phyloP scores from a whole-genome alignment of 1,284 basidiomycete genomes.

The Exobasidium cylindrosporum region DNA sequence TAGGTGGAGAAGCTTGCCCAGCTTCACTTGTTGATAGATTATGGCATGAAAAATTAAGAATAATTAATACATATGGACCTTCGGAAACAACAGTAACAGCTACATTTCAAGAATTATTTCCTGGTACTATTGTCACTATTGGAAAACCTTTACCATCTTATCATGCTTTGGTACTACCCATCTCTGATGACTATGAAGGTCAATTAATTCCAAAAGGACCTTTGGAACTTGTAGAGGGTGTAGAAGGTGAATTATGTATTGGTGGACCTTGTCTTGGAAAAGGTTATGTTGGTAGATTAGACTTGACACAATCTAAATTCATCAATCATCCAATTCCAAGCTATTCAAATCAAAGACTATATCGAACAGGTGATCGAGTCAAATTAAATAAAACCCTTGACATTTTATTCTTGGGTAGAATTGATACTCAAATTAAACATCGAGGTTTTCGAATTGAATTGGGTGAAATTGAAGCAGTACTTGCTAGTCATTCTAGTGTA shows the following conservation, averaged over 20 bases:
- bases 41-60: slow-evolving; percentile 3
- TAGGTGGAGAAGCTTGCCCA: slow-evolving; percentile 20
- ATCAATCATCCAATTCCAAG: slow-evolving; percentile 22
- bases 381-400: slow-evolving; percentile 36
- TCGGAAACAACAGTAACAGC: slow-evolving; percentile 52
- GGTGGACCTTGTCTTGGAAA: slow-evolving; percentile 51
- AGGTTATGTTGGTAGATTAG: slow-evolving; percentile 44
- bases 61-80: slow-evolving; percentile 53
- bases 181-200: slow-evolving; percentile 14
- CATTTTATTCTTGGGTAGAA: slow-evolving; percentile 47
- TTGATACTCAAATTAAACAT: slow-evolving; percentile 49
- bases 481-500: slow-evolving; percentile 11
- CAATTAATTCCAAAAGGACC: slow-evolving; percentile 2
- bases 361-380: slow-evolving; percentile 52
- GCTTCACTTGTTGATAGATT: slow-evolving; percentile 11
- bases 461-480: slow-evolving; percentile 36
- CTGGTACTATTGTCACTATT: slow-evolving; percentile 32
- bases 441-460: slow-evolving; percentile 55
- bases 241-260: slow-evolving; percentile 48
- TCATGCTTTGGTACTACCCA: slow-evolving; percentile 21
- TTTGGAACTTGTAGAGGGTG: slow-evolving; percentile 22
- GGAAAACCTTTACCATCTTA: slow-evolving; percentile 39
- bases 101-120: slow-evolving; percentile 41
- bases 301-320: slow-evolving; percentile 46
- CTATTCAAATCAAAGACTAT: slow-evolving; percentile 35